A percentile compares a stretch with the other conserved stretches of the same genome.
These are phyloP conservation scores for Penicillium occitanis DNA, from an alignment of 2,329 filamentous ascomycete genomes.

Conservation along the genomic window DNA sequence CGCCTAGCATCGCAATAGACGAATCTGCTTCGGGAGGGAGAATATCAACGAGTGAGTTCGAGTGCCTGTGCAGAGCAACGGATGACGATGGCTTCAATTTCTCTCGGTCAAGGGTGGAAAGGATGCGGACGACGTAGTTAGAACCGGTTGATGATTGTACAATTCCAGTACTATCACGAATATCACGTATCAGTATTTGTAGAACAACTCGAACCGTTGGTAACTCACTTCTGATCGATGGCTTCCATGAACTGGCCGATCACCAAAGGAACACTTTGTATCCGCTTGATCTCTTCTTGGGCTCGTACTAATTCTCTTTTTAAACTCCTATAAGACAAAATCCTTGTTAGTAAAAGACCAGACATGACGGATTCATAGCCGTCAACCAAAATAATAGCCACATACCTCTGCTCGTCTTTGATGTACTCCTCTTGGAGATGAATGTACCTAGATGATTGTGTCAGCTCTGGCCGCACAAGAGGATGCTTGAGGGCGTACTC, in stretches of 20 bases:
- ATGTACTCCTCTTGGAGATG: constrained; percentile 99
- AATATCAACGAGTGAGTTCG: constrained; percentile 97
- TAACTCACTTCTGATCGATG: constrained; percentile 90
- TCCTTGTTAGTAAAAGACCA: constrained; percentile 21
- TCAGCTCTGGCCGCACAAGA: constrained; percentile 11
- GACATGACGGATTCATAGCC: constrained; percentile 2
- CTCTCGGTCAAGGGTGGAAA: constrained; percentile 97
- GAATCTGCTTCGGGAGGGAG: constrained; percentile 98
- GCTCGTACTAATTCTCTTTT: constrained; percentile 96
- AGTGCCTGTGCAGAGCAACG: constrained; percentile 95
- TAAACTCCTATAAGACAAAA: constrained; percentile 64
- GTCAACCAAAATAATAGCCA: not conserved
- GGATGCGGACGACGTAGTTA: constrained; percentile 97
- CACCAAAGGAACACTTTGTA: constrained; percentile 95
- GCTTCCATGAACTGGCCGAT: constrained; percentile 99
- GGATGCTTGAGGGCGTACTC: constrained; percentile 61
- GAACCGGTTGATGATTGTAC: constrained; percentile 97
- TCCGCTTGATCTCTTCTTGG: constrained; percentile 99
- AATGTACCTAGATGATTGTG: constrained; percentile 65
- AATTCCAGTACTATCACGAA: constrained; percentile 75
- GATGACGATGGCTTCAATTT: constrained; percentile 97
- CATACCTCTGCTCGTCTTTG: constrained; percentile 94
- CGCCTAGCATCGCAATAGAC: constrained; percentile 95
- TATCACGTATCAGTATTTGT: constrained; percentile 19
- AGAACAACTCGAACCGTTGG: constrained; percentile 5